Evolutionary conservation across 352 stramenopile genomes (phyloP).

Genomic region (Globisporangium cylindrosporum): DNA sequence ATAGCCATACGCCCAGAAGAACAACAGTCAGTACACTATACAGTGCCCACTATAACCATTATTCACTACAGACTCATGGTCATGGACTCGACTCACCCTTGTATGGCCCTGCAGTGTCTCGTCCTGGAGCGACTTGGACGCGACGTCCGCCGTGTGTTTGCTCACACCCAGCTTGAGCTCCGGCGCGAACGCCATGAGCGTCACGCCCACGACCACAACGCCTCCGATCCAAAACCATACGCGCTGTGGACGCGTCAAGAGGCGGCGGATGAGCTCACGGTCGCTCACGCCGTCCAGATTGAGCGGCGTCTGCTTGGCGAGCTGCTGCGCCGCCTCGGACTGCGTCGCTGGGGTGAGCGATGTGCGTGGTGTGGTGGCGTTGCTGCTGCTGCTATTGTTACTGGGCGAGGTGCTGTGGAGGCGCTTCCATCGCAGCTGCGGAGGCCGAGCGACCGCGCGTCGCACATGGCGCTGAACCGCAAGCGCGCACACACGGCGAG

Average conservation of each 20-base stretch:
- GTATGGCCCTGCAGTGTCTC: conserved; percentile 76
- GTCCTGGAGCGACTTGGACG: conserved; percentile 78
- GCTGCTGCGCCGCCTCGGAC: background rate
- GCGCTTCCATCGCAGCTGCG: background rate
- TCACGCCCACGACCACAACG: conserved; percentile 34
- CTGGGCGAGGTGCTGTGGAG: background rate
- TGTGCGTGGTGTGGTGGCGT: background rate
- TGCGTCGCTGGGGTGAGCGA: background rate
- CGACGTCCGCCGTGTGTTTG: conserved; percentile 81
- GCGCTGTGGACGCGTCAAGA: conserved; percentile 49
- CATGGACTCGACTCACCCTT: conserved; percentile 15
- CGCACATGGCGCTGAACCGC: conserved; percentile 2
- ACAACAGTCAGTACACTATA: conserved; percentile 1
- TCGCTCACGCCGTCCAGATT: conserved; percentile 38
- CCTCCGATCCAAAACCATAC: conserved; percentile 58
- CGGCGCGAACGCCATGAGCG: conserved; percentile 66
- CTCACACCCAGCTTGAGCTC: conserved; percentile 80
- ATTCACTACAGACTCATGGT: background rate
- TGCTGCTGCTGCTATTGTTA: background rate
- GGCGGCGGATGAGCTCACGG: conserved; percentile 28
- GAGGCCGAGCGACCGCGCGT: background rate
- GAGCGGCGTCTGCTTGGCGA: background rate
- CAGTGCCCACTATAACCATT: background rate
- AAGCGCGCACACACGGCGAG: conserved; percentile 14
- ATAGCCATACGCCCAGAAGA: background rate